phyloP scores from a whole-genome alignment of 768 basidiomycete genomes.

The Suillus americanus region DNA sequence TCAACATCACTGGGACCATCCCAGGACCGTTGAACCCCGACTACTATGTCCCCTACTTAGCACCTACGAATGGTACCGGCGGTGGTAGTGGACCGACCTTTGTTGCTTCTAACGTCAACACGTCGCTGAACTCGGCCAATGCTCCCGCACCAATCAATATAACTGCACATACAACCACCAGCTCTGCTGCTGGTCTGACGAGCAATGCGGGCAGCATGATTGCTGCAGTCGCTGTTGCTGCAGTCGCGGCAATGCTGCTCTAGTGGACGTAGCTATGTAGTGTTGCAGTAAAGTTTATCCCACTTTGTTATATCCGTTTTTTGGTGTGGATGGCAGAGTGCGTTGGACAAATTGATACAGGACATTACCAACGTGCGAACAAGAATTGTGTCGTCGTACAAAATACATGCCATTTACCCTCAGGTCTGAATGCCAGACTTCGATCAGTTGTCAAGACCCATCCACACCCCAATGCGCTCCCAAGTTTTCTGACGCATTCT shows the following conservation, averaged over 20 bases:
- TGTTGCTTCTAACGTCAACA: slow-evolving; percentile 34
- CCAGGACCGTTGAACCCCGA: slow-evolving; percentile 44
- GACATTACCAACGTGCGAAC: not conserved
- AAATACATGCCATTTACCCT: not conserved
- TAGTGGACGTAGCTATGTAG: not conserved
- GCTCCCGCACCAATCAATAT: slow-evolving; percentile 44
- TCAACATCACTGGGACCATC: slow-evolving; percentile 42
- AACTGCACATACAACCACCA: slow-evolving; percentile 19
- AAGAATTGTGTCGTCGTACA: not conserved
- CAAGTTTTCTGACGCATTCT: slow-evolving; percentile 31
- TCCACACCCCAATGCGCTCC: slow-evolving; percentile 29
- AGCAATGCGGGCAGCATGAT: not conserved
- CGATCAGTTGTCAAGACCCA: slow-evolving; percentile 14
- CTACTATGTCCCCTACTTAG: slow-evolving; percentile 42
- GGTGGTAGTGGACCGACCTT: slow-evolving; percentile 45
- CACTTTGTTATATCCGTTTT: not conserved
- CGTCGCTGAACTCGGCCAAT: slow-evolving; percentile 29
- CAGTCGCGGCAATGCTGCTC: not conserved
- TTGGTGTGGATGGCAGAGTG: not conserved
- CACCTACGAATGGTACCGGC: slow-evolving; percentile 38
- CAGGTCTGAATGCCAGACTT: not conserved
- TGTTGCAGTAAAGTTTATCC: not conserved
- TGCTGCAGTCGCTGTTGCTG: not conserved
- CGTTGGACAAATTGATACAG: not conserved
- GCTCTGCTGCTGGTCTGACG: not conserved